Conservation (phyloP, 2,329 filamentous ascomycete genomes). For the Penicillium sp. region DNA sequence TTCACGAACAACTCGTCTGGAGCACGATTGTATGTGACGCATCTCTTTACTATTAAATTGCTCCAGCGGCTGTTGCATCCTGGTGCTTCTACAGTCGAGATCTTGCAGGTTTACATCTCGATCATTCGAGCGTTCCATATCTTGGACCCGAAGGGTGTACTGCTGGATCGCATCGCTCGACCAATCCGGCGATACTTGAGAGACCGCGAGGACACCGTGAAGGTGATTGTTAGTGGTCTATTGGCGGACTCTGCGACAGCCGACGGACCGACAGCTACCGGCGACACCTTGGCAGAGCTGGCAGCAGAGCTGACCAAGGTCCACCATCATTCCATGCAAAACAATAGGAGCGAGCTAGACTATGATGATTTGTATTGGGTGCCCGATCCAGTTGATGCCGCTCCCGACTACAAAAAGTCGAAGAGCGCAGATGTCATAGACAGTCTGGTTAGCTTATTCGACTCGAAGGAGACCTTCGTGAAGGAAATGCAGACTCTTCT, state of each 20-base stretch:
- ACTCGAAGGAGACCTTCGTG: constrained; percentile 87
- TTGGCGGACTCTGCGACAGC: constrained; percentile 53
- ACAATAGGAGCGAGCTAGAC: constrained; percentile 67
- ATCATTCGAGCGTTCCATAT: constrained; percentile 63
- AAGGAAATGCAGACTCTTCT: constrained; percentile 88
- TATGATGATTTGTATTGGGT: constrained; percentile 94
- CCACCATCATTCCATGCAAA: constrained; percentile 41
- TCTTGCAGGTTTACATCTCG: constrained; percentile 65
- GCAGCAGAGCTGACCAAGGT: constrained; percentile 51
- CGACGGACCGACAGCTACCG: constrained; percentile 26
- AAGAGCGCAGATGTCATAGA: constrained; percentile 89
- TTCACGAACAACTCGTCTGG: constrained; percentile 53
- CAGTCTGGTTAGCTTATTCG: constrained; percentile 81
- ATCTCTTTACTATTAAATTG: constrained; percentile 53
- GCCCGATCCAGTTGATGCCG: constrained; percentile 88
- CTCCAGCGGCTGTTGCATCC: constrained; percentile 58
- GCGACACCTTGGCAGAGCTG: constrained; percentile 51
- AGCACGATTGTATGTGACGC: constrained; percentile 55
- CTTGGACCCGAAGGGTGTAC: constrained; percentile 63
- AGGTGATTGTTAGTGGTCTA: constrained; percentile 63
- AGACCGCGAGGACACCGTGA: constrained; percentile 63
- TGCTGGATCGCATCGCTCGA: constrained; percentile 64
- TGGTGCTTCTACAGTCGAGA: constrained; percentile 63
- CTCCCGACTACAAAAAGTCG: constrained; percentile 84
- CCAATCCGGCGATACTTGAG: constrained; percentile 63